These are phyloP conservation scores for Teratosphaeria gauchensis DNA, from an alignment of 2,329 filamentous ascomycete species.

Conservation along the genomic window DNA sequence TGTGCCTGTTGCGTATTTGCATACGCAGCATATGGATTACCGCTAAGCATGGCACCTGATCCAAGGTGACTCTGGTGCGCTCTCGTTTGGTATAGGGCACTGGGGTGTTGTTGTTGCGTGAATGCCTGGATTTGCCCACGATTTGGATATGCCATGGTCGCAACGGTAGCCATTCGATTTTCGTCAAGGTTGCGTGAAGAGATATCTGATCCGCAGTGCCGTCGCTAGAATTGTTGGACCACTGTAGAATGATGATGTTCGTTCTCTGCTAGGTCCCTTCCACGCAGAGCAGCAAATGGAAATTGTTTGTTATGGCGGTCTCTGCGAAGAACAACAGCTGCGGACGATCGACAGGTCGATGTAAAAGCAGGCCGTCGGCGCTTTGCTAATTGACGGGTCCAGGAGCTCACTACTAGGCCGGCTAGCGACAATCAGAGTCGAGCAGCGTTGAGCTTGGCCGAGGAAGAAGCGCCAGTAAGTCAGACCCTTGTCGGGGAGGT, in stretches of 20 bases:
- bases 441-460: conserved; percentile 1
- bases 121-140: conserved; percentile 18
- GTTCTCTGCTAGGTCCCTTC: not conserved
- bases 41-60: conserved; percentile 8
- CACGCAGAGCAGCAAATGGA: not conserved
- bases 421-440: not conserved
- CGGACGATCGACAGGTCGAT: not conserved
- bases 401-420: not conserved
- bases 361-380: not conserved
- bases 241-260: not conserved
- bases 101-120: conserved; percentile 17
- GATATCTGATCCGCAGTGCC: not conserved
- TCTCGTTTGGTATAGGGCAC: conserved; percentile 14
- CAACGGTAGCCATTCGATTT: conserved; percentile 20
- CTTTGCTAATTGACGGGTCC: not conserved
- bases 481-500: conserved; percentile 13
- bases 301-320: not conserved
- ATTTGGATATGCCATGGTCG: conserved; percentile 21
- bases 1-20: conserved; percentile 7
- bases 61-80: conserved; percentile 11
- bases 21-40: conserved; percentile 15
- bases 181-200: not conserved
- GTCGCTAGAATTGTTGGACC: not conserved
- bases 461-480: conserved; percentile 11
- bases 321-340: not conserved